Conservation (phyloP, 169 alveolate genomes). For the Plasmodium relictum region DNA sequence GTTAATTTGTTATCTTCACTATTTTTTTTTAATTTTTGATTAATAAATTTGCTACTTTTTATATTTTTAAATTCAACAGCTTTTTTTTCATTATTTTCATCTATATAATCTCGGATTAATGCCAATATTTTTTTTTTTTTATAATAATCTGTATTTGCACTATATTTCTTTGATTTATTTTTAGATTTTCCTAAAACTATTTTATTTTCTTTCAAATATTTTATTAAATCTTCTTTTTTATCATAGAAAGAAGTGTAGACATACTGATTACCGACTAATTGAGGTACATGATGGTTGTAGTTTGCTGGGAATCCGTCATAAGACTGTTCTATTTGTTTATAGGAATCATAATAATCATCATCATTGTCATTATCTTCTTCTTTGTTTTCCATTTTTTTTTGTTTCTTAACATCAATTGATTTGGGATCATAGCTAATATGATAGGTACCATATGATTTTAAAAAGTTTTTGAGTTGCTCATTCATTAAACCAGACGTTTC, state of each 20-base stretch:
- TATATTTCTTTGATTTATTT: slow-evolving; percentile 30
- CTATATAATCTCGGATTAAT: background rate
- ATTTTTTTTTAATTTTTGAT: background rate
- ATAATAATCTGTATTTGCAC: slow-evolving; percentile 1
- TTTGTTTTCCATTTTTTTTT: slow-evolving; percentile 60
- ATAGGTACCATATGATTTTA: slow-evolving; percentile 35
- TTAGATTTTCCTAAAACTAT: slow-evolving; percentile 4
- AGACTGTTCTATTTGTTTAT: slow-evolving; percentile 68
- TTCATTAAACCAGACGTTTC: slow-evolving; percentile 48
- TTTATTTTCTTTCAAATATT: slow-evolving; percentile 34
- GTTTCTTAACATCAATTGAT: slow-evolving; percentile 47
- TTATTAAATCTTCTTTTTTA: slow-evolving; percentile 42
- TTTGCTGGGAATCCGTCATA: slow-evolving; percentile 62
- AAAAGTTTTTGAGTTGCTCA: slow-evolving; percentile 40
- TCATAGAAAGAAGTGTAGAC: slow-evolving; percentile 68
- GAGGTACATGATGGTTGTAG: slow-evolving; percentile 62
- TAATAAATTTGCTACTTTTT: background rate
- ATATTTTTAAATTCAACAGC: too few species aligned
- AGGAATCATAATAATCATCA: slow-evolving; percentile 41
- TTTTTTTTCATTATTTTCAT: slow-evolving; percentile 1
- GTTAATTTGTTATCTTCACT: background rate
- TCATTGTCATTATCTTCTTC: slow-evolving; percentile 63
- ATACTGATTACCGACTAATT: slow-evolving; percentile 53
- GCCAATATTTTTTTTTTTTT: too few species aligned
- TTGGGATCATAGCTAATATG: slow-evolving; percentile 76